These are phyloP conservation scores for Spatholobus suberectus DNA, from an alignment of 306 rosid species.

Conservation along the genomic window DNA sequence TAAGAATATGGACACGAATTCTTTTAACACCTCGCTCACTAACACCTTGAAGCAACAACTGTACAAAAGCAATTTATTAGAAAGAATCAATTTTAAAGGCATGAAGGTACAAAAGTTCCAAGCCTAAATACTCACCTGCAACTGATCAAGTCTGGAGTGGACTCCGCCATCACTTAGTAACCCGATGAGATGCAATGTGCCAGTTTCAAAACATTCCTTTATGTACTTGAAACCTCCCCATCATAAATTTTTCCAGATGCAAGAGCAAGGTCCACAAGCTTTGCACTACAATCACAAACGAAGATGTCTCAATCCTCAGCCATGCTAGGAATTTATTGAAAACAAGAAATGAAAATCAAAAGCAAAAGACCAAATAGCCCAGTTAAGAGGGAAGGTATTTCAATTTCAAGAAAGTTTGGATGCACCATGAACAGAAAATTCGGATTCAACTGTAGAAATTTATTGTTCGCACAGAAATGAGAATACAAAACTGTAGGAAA, in stretches of 20 bases:
- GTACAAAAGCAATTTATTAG: constrained; percentile 27
- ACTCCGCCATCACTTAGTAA: constrained; percentile 90
- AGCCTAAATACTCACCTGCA: constrained; percentile 46
- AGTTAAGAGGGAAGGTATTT: neutral
- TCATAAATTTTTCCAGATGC: constrained; percentile 81
- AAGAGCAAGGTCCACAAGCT: constrained; percentile 94
- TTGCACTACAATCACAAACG: constrained; percentile 56
- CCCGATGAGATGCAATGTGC: constrained; percentile 91
- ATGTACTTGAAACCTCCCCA: constrained; percentile 88
- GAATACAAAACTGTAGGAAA: neutral
- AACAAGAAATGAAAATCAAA: neutral
- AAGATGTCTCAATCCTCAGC: constrained; percentile 26
- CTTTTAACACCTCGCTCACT: constrained; percentile 77
- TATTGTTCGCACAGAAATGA: neutral
- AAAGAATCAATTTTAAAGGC: neutral
- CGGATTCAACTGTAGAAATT: neutral
- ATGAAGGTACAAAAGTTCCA: neutral
- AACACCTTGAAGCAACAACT: constrained; percentile 86
- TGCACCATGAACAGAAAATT: neutral
- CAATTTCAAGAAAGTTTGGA: neutral
- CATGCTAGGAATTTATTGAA: neutral
- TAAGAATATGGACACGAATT: constrained; percentile 84
- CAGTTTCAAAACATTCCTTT: constrained; percentile 61
- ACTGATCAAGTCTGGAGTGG: constrained; percentile 82
- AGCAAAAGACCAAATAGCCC: neutral